A percentile compares a stretch with the other conserved stretches of the same genome.
Conservation (phyloP, 352 stramenopile genomes). For the Phytophthora kernoviae region DNA sequence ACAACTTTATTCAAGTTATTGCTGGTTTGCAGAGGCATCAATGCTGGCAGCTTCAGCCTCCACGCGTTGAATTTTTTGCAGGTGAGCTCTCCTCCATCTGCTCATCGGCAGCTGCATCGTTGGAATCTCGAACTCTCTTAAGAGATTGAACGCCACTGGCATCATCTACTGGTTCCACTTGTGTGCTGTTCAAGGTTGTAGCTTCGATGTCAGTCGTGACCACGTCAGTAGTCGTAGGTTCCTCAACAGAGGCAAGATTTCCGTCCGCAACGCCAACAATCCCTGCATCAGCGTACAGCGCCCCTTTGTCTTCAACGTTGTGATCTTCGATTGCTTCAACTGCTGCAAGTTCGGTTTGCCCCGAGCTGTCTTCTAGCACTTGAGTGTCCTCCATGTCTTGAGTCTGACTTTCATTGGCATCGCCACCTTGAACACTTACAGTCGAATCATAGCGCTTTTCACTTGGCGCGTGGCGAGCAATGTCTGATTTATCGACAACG, state of each 20-base stretch:
- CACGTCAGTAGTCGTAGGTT: conserved; percentile 6
- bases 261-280: conserved; percentile 6
- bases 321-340: conserved; percentile 3
- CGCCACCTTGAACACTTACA: conserved; percentile 6
- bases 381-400: conserved; percentile 24
- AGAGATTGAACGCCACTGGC: conserved; percentile 10
- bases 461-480: conserved; percentile 5
- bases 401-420: conserved; percentile 8
- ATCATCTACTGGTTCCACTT: conserved; percentile 4
- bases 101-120: conserved; percentile 8
- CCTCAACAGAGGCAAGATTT: conserved; percentile 6
- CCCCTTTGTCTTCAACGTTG: background rate
- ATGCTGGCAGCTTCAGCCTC: conserved; percentile 12
- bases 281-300: background rate
- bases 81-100: conserved; percentile 17
- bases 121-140: conserved; percentile 25
- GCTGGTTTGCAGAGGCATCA: conserved; percentile 11
- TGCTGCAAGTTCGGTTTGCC: conserved; percentile 6
- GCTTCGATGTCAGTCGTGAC: conserved; percentile 15
- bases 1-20: conserved; percentile 23
- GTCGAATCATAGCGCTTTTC: conserved; percentile 1
- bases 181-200: conserved; percentile 13
- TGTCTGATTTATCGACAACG: background rate
- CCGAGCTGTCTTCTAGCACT: conserved; percentile 23
- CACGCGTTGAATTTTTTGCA: conserved; percentile 29